Evolutionary conservation across 768 basidiomycete genomes (phyloP), one percentile per base, ranked within the genome.

Genomic region (Pholiota microspora): DNA sequence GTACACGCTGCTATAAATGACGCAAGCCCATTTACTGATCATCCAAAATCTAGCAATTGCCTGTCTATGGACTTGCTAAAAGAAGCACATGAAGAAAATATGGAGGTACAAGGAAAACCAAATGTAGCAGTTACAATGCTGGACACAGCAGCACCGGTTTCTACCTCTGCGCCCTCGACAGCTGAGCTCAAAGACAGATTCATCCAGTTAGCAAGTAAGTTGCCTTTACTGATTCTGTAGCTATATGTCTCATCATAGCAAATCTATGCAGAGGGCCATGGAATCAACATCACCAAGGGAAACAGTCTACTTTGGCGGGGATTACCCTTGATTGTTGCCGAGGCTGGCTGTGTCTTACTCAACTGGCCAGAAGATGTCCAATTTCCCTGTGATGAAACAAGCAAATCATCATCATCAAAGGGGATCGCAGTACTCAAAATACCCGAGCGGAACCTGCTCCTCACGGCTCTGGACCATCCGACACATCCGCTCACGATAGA

Each of bases 281-380:
- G 18, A n/a, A 25, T 56, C 2, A n/a, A 10, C 7, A 16, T 56
- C 9, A 51, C 45, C 15, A 32, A 51, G 32, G 40, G 50, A 9
- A 9, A 3, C 2, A 12, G 12, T 3, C 32, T 56, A 6, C 6
- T 35, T 3, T 56, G 55, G 55, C 51, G 47, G 18, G 32, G 15
- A 5, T 32, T 56, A 13, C 31, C 49, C 4, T 27, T 28, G 6
- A 8, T 46, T 18, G 21, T 45, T 21, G 55, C 55, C 2, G 42
- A 55, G 2, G 55, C 55, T 13, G 54, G 49, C 32, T 27, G 25
- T 18, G 34, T 51, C 13, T 8, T 55, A 15, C 9, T 51, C 7
- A 51, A 51, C 21, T 56, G 49, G 49, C 55, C 44, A 7, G 49
- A 56, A 24, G 49, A 51, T 13, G 49, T 51, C 6, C 49, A 49